Evolutionary conservation across 1,284 basidiomycete species (phyloP).

Genomic region (Exsudoporus floridanus): DNA sequence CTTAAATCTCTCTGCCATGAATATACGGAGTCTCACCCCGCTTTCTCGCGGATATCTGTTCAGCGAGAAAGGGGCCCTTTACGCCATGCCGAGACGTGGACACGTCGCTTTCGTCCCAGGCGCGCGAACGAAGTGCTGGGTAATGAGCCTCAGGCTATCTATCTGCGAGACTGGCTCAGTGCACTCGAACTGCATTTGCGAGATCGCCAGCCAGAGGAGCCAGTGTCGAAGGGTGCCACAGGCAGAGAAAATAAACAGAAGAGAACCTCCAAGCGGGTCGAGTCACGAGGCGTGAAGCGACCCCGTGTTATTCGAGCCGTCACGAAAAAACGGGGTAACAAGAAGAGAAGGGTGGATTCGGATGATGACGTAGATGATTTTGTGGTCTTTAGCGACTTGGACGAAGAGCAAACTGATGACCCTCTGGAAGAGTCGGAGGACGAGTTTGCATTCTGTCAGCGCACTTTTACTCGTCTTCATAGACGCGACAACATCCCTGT

Average conservation of each 20-base stretch:
- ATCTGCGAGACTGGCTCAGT: slow-evolving; percentile 81
- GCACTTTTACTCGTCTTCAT: slow-evolving; percentile 22
- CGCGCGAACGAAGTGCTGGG: slow-evolving; percentile 77
- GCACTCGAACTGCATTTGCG: slow-evolving; percentile 65
- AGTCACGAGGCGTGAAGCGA: slow-evolving; percentile 46
- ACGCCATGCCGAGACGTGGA: slow-evolving; percentile 56
- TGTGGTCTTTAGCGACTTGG: slow-evolving; percentile 48
- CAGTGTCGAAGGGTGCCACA: slow-evolving; percentile 4
- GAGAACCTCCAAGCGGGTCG: slow-evolving; percentile 29
- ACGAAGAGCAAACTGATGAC: slow-evolving; percentile 41
- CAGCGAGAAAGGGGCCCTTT: slow-evolving; percentile 8
- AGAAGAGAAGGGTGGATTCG: slow-evolving; percentile 48
- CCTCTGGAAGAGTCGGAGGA: slow-evolving; percentile 35
- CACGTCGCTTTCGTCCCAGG: slow-evolving; percentile 75
- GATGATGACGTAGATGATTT: slow-evolving; percentile 54
- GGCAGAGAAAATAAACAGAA: slow-evolving; percentile 19
- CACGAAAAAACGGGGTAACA: slow-evolving; percentile 43
- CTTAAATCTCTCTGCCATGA: slow-evolving; percentile 13
- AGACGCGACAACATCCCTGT: slow-evolving; percentile 8
- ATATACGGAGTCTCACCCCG: slow-evolving; percentile 44
- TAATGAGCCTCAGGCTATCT: slow-evolving; percentile 72
- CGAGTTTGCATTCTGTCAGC: slow-evolving; percentile 33
- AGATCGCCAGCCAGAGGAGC: slow-evolving; percentile 8
- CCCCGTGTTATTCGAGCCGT: slow-evolving; percentile 53
- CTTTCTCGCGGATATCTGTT: slow-evolving; percentile 49